phyloP scores from a whole-genome alignment of 2,329 filamentous ascomycete genomes.

The Aphanocladium album region DNA sequence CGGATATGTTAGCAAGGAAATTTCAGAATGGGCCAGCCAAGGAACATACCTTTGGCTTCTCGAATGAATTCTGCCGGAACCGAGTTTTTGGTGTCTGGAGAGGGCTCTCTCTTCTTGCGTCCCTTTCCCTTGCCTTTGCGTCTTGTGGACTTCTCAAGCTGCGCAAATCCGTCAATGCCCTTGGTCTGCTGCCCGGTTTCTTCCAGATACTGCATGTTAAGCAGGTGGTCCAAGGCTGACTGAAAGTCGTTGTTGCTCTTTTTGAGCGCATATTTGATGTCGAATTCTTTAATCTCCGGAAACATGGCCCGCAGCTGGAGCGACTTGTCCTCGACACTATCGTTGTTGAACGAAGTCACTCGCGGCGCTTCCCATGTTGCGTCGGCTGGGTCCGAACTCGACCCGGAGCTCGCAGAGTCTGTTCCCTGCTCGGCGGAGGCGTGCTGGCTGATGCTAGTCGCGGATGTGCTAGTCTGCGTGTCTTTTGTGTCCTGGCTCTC shows the following conservation, averaged over 20 bases:
- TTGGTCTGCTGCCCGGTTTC: slow-evolving; percentile 59
- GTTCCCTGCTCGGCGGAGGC: slow-evolving; percentile 25
- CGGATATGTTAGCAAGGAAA: not conserved
- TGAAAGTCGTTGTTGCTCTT: slow-evolving; percentile 64
- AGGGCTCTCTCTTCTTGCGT: slow-evolving; percentile 21
- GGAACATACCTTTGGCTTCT: slow-evolving; percentile 27
- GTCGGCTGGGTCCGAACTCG: slow-evolving; percentile 21
- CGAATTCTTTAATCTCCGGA: slow-evolving; percentile 58
- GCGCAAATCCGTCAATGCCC: slow-evolving; percentile 77
- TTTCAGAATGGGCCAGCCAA: not conserved
- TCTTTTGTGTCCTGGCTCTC: slow-evolving; percentile 20
- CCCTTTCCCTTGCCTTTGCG: slow-evolving; percentile 34
- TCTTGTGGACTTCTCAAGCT: slow-evolving; percentile 40
- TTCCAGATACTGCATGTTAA: slow-evolving; percentile 74
- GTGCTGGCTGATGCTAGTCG: slow-evolving; percentile 24
- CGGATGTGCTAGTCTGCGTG: slow-evolving; percentile 19
- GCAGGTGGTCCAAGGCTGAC: slow-evolving; percentile 69
- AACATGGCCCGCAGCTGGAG: slow-evolving; percentile 65
- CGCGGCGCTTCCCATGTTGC: slow-evolving; percentile 20
- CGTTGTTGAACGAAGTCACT: slow-evolving; percentile 31
- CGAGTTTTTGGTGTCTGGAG: slow-evolving; percentile 15
- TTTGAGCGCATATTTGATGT: slow-evolving; percentile 61
- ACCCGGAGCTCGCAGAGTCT: slow-evolving; percentile 24
- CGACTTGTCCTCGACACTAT: slow-evolving; percentile 57
- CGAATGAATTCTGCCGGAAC: slow-evolving; percentile 19